phyloP scores from a whole-genome alignment of 768 basidiomycete genomes.

The Leucocoprinus leucothites region DNA sequence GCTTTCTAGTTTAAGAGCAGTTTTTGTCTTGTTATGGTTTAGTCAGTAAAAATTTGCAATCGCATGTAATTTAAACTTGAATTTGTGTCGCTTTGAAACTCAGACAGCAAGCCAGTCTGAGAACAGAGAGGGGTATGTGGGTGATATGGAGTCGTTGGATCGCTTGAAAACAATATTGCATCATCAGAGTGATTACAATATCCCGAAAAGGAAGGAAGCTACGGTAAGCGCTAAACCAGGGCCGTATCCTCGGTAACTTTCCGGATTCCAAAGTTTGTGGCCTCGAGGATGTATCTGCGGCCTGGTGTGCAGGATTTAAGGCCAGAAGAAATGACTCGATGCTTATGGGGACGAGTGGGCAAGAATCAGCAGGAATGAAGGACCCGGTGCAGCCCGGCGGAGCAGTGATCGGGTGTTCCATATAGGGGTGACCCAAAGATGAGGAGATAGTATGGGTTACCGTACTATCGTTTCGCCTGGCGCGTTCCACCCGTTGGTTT shows the following conservation, averaged over 20 bases:
- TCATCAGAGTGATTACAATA: too few relatives aligned
- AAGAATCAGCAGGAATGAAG: not conserved
- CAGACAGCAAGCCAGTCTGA: too few relatives aligned
- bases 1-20: not conserved
- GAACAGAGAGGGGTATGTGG: too few relatives aligned
- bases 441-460: conserved; percentile 25
- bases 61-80: not conserved
- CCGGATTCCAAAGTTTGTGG: too few relatives aligned
- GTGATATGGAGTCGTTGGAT: too few relatives aligned
- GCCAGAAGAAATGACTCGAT: not conserved
- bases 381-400: conserved; percentile 19
- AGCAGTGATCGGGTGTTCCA: conserved; percentile 15
- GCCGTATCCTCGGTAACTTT: not conserved
- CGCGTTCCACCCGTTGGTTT: conserved; percentile 32
- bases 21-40: not conserved
- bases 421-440: conserved; percentile 17
- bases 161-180: too few relatives aligned
- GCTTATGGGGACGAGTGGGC: not conserved
- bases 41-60: not conserved
- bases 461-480: conserved; percentile 36
- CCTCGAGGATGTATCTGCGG: too few relatives aligned
- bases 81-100: not conserved
- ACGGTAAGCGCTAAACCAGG: not conserved
- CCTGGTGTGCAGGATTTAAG: too few relatives aligned
- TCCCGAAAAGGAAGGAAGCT: too few relatives aligned